Base-by-base conservation (phyloP, 164 flowering plant genomes). In the Umbellularia californica region DNA sequence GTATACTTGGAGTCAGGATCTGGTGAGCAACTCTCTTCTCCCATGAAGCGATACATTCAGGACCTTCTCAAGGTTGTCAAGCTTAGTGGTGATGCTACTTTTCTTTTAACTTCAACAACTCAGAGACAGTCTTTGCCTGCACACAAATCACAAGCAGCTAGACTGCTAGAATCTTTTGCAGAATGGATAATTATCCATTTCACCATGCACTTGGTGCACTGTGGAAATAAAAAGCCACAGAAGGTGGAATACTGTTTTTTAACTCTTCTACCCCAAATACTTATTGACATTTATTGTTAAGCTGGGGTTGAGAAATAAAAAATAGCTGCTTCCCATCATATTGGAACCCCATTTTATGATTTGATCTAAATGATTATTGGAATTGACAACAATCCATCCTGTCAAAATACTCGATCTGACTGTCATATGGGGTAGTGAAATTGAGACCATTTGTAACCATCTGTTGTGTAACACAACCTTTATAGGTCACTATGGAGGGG, bases 401-500 rank as follows among this genome's bases (percentile, higher is more conserved):
- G 60, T 55, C 60, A 15, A 55, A 41, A 15, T 55, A 15, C 60
- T 55, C 7, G 1, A 55, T 14, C n/a, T 55, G 60, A 20, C 17
- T 3, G 60, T 55, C n/a, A 12, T 55, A 17, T 17, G 4, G 20
- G 60, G 60, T 55, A 15, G 2, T 55, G 19, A 15, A 55, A 55
- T 55, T 55, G 20, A 17, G n/a, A 55, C 6, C 60, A 55, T 6
- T 14, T 65, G 9, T 25, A n/a, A 24, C 19, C 5, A 11, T 74
- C 4, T 55, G 66, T 27, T 63, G 4, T 51, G 50, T 50, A 50
- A 72, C 20, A 15, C 71, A 63, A 72, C 33, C 17, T 55, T 55
- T 65, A 25, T 80, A 95, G 98, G 77, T 78, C 51, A 96, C 91
- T 73, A 96, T 96, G 99, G 94, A 88, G 78, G 87, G 83, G 30